These are phyloP conservation scores for Hypoxylon sp. DNA, from an alignment of 2,329 filamentous ascomycete species.

Conservation along the genomic window DNA sequence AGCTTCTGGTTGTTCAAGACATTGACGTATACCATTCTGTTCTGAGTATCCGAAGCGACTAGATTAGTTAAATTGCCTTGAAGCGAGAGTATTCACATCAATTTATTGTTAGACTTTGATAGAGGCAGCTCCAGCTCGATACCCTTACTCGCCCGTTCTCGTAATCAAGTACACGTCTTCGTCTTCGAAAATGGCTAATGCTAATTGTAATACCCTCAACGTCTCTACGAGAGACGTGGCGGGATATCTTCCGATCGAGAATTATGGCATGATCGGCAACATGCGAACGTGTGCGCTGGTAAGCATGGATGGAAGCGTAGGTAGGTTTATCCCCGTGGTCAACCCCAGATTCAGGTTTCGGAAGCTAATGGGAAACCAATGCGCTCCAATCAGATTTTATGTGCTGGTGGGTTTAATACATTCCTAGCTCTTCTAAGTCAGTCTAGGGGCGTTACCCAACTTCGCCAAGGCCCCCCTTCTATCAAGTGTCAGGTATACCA, in stretches of 20 bases:
- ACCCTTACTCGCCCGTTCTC: conserved; percentile 7
- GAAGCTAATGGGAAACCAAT: conserved; percentile 21
- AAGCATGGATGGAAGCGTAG: conserved; percentile 76
- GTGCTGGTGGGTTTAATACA: conserved; percentile 70
- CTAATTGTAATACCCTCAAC: conserved; percentile 42
- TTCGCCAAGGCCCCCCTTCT: not conserved
- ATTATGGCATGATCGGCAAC: conserved; percentile 84
- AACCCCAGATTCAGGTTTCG: not conserved
- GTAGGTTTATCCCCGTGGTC: conserved; percentile 30
- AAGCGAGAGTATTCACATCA: conserved; percentile 5
- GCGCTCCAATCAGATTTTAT: conserved; percentile 68
- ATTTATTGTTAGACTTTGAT: conserved; percentile 2
- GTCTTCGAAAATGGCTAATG: conserved; percentile 33
- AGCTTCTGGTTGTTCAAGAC: conserved; percentile 9
- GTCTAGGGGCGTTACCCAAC: conserved; percentile 7
- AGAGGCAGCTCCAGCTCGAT: not conserved
- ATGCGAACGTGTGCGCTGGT: conserved; percentile 83
- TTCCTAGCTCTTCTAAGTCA: not conserved
- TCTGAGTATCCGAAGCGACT: conserved; percentile 8
- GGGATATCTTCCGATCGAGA: conserved; percentile 73
- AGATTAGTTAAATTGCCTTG: not conserved
- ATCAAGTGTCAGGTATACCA: not conserved
- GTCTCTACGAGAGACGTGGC: conserved; percentile 45
- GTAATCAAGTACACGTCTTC: conserved; percentile 1
- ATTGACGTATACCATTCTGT: conserved; percentile 14